Conservation (phyloP, 192 early-diverging fungal species). For the Linnemannia elongata region DNA sequence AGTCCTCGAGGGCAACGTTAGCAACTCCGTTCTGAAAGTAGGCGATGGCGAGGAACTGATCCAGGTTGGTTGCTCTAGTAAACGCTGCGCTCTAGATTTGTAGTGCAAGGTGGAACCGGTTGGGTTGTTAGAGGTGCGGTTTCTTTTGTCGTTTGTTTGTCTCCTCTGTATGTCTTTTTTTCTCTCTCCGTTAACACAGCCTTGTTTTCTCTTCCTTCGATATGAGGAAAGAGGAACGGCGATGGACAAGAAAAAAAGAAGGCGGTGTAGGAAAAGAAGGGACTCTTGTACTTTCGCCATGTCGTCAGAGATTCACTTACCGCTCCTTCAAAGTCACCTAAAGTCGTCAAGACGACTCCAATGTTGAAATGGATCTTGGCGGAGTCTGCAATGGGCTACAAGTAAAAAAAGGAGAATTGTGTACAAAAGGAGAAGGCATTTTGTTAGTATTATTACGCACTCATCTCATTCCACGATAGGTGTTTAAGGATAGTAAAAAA, state of each 20-base stretch:
- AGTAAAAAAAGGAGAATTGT: not conserved
- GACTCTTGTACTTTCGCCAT: not conserved
- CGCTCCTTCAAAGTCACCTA: conserved; percentile 82
- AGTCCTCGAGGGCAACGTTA: conserved; percentile 79
- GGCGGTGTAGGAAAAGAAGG: not conserved
- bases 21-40: conserved; percentile 94
- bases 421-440: too few species aligned
- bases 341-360: conserved; percentile 82
- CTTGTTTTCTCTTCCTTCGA: not conserved
- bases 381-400: conserved; percentile 85
- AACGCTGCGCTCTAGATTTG: conserved; percentile 78
- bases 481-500: not conserved
- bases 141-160: not conserved
- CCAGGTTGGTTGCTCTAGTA: conserved; percentile 78
- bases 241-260: conserved; percentile 18
- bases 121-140: not conserved
- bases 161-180: not conserved
- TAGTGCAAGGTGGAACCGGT: not conserved
- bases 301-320: conserved; percentile 68
- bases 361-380: conserved; percentile 98
- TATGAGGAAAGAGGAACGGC: not conserved
- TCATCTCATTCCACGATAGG: too few species aligned
- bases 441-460: too few species aligned
- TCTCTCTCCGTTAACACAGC: not conserved
- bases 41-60: conserved; percentile 91